phyloP scores from a whole-genome alignment of 495 filamentous ascomycete species.

The Parathielavia hyrcaniae region DNA sequence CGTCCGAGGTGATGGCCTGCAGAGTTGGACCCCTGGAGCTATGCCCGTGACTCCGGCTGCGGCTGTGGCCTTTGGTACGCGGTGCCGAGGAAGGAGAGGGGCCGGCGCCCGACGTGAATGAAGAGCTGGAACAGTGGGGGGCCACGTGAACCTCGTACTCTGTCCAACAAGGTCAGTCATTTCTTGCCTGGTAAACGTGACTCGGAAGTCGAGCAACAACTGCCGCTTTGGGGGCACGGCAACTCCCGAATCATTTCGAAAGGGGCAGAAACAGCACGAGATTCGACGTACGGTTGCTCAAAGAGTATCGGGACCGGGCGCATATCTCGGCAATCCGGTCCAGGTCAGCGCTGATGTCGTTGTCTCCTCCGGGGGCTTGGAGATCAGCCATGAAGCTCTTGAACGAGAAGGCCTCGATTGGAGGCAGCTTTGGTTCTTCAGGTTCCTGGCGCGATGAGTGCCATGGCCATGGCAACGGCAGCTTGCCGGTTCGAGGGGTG shows the following conservation, averaged over 20 bases:
- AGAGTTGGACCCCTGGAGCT: slow-evolving; percentile 38
- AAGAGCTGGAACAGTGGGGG: slow-evolving; percentile 46
- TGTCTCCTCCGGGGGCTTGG: slow-evolving; percentile 25
- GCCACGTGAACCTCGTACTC: slow-evolving; percentile 54
- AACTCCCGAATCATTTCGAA: no score
- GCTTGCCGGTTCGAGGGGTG: slow-evolving; percentile 18
- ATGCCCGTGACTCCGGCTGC: slow-evolving; percentile 9
- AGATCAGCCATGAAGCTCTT: slow-evolving; percentile 52
- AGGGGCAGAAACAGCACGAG: no score
- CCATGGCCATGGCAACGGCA: slow-evolving; percentile 27
- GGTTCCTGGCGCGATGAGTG: slow-evolving; percentile 18
- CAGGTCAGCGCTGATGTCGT: slow-evolving; percentile 43
- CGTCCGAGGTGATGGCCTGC: slow-evolving; percentile 46
- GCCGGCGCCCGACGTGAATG: slow-evolving; percentile 25
- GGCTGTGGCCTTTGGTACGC: slow-evolving; percentile 23
- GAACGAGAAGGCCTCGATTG: slow-evolving; percentile 54
- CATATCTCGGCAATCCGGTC: slow-evolving; percentile 56
- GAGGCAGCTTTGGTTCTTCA: slow-evolving; percentile 39
- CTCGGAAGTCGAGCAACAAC: no score
- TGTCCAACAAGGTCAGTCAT: no score
- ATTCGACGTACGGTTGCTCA: slow-evolving; percentile 39
- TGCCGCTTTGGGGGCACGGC: no score
- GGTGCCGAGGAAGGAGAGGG: slow-evolving; percentile 12
- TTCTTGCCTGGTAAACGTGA: no score
- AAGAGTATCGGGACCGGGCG: slow-evolving; percentile 48